phyloP scores from a whole-genome alignment of 768 basidiomycete genomes.

The Nidularia pulvinata region DNA sequence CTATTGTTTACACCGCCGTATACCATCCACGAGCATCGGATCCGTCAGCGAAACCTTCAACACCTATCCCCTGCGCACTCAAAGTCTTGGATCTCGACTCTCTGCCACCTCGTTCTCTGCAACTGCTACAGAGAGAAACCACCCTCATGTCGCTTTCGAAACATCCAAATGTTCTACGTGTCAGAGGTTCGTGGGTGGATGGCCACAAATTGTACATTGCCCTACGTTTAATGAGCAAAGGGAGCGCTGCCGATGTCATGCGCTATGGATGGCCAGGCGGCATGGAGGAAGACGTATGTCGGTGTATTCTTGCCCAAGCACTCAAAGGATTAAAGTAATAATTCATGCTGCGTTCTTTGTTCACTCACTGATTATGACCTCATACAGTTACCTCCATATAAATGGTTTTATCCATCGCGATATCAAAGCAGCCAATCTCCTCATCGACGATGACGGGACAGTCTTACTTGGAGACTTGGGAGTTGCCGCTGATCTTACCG shows the following conservation, averaged over 20 bases:
- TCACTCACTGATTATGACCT: conserved; percentile 1
- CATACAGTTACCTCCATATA: conserved; percentile 74
- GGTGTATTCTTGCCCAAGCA: conserved; percentile 83
- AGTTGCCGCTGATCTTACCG: conserved; percentile 82
- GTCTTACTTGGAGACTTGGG: conserved; percentile 93
- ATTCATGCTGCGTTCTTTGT: conserved; percentile 1
- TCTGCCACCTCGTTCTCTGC: conserved; percentile 69
- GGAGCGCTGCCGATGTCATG: conserved; percentile 86
- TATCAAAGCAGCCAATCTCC: conserved; percentile 91
- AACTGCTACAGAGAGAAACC: conserved; percentile 80
- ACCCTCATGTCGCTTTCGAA: conserved; percentile 92
- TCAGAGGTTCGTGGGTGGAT: conserved; percentile 87
- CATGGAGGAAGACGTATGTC: conserved; percentile 87
- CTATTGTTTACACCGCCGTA: conserved; percentile 82
- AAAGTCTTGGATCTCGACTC: conserved; percentile 90
- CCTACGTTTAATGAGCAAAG: conserved; percentile 86
- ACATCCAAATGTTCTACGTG: conserved; percentile 91
- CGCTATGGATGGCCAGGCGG: conserved; percentile 85
- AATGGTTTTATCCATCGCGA: conserved; percentile 95
- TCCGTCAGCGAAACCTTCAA: conserved; percentile 9
- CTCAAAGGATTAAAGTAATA: conserved; percentile 85
- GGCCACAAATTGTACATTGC: conserved; percentile 88
- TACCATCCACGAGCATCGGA: conserved; percentile 39
- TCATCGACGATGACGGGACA: conserved; percentile 89
- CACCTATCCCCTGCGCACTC: conserved; percentile 67